phyloP scores from a whole-genome alignment of 2,329 filamentous ascomycete genomes.

The Fusarium begoniae region DNA sequence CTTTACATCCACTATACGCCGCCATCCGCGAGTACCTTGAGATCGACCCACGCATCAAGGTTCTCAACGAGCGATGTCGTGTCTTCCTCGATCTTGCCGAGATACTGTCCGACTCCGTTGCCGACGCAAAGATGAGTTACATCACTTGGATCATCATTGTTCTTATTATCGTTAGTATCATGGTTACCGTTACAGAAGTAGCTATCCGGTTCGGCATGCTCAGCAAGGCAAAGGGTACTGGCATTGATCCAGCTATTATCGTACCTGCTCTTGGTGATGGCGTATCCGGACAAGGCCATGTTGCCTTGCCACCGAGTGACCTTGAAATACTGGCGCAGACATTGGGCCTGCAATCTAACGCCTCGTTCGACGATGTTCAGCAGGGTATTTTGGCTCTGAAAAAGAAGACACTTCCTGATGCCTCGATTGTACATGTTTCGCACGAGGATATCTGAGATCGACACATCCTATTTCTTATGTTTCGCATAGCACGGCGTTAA shows the following conservation, averaged over 20 bases:
- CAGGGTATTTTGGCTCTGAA: constrained; percentile 46
- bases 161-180: constrained; percentile 88
- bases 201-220: constrained; percentile 85
- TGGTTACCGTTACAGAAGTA: constrained; percentile 91
- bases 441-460: constrained; percentile 28
- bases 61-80: constrained; percentile 94
- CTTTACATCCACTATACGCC: constrained; percentile 90
- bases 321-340: constrained; percentile 49
- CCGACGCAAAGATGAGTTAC: constrained; percentile 92
- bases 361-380: constrained; percentile 49
- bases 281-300: constrained; percentile 7
- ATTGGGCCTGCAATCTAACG: constrained; percentile 48
- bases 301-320: constrained; percentile 40
- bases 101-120: constrained; percentile 90
- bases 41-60: constrained; percentile 94
- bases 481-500: constrained; percentile 41
- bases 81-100: constrained; percentile 97
- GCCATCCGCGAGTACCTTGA: constrained; percentile 97
- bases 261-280: constrained; percentile 30
- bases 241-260: constrained; percentile 8
- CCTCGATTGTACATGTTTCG: constrained; percentile 13
- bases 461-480: neutral
- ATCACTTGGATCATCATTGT: constrained; percentile 99
- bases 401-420: constrained; percentile 19
- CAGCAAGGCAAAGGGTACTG: constrained; percentile 36